Base-by-base conservation (phyloP, 176 grass and related monocot species). In the Panicum miliaceum region DNA sequence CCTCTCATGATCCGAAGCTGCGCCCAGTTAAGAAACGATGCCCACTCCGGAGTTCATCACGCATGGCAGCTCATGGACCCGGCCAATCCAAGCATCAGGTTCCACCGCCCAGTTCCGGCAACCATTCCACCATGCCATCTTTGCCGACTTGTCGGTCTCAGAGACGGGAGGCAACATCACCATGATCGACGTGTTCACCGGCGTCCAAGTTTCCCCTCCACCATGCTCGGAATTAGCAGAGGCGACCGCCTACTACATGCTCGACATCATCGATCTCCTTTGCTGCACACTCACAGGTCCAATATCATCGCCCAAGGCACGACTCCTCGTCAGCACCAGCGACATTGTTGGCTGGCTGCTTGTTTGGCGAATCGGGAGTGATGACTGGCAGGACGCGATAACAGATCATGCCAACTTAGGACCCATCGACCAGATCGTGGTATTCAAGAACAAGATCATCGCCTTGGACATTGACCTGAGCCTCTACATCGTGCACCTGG, bases 371-470 rank as follows among this genome's bases (percentile, higher is more conserved):
- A 20, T 51, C 4, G 15, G 45, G 51, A 73, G 43, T 11, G 70
- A 34, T 19, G 25, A 2, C 0, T 73, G 70, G 45, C 0, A 19
- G 12, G 5, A 32, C 1, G 3, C 3, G 8, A 5, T 2, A 8
- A 4, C 3, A 2, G 8, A 29, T 0, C 4, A 10, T 6, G 9
- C 0, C 5, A 0, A 8, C 3, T 7, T 58, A 0, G 22, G 8
- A 51, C 3, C 3, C 25, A 51, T 51, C 3, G 1, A 73, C 1
- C 45, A 73, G 7, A 50, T 50, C 4, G 43, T 73, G 23, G 27
- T 29, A 8, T 73, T 19, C 23, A 8, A 51, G 19, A 45, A 15
- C 3, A 15, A 73, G 46, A 51, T 50, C 23, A 32, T 32, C 0
- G 1, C 7, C 69, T 29, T 73, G 70, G 2, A 46, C 2, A 6